Evolutionary conservation across 495 filamentous ascomycete genomes (phyloP), one percentile per base, ranked within the genome.

Genomic region (Penicillium bialowiezense): DNA sequence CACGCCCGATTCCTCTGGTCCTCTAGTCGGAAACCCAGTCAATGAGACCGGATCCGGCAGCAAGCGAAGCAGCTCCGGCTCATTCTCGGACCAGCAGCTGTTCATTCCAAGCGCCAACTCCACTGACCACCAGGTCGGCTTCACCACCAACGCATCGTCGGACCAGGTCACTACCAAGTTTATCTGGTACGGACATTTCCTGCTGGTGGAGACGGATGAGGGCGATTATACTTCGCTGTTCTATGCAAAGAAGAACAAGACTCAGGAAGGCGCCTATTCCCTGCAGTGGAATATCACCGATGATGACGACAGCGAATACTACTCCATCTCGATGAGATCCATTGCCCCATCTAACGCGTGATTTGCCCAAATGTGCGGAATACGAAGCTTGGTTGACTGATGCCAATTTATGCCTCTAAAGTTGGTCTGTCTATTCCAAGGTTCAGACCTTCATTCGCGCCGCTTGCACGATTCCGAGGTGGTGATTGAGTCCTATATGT

Each of bases 151-250:
- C 10, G 12, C 49, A 3, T 39, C 32, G n/a, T 34, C 19, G 15
- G 40, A 60, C 21, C 44, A 52, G 17, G 53, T 63, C 13, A 53
- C 48, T 5, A 56, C 51, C 1, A 62, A 53, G 0, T 71, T 72
- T 35, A 20, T 56, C 31, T 71, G 68, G 51, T 72, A 52, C 20
- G 50, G 50, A 23, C 26, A 47, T 10, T 52, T 41, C 36, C 29
- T 46, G 10, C 19, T 52, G 3, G 60, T 69, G 24, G 51, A 63
- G 42, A 39, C 36, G 18, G 56, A 44, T n/a, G 39, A 38, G 17
- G 66, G 68, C 26, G 38, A 44, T 1, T 53, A 64, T 37, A 51
- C 64, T 28, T 60, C 65, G 5, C 29, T 62, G 47, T 72, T 67
- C 53, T 71, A 63, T 21, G 62, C 55, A 8, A 52, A 49, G 44